Evolutionary conservation across 495 filamentous ascomycete genomes (phyloP).

Genomic region (Immersiella caudata): DNA sequence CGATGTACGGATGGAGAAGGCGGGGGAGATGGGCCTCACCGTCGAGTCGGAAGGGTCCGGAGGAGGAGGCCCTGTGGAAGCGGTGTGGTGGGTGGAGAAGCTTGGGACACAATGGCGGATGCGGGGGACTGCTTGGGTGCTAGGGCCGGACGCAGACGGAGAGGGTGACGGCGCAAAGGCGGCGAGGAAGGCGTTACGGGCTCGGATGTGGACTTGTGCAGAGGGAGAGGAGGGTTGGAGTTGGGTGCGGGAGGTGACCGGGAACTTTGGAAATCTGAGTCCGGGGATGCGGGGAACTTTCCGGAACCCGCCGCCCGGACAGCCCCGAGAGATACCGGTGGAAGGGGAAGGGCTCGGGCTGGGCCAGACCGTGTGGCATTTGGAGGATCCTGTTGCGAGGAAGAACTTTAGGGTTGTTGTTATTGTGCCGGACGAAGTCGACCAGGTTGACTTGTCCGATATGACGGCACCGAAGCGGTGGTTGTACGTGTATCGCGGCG

Average conservation of each 20-base stretch:
- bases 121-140: slow-evolving; percentile 69
- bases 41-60: slow-evolving; percentile 39
- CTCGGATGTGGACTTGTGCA: slow-evolving; percentile 41
- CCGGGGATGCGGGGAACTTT: slow-evolving; percentile 81
- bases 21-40: slow-evolving; percentile 64
- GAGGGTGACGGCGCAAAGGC: slow-evolving; percentile 47
- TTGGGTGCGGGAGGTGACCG: slow-evolving; percentile 76
- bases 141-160: slow-evolving; percentile 60
- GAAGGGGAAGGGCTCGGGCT: slow-evolving; percentile 61
- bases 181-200: slow-evolving; percentile 50
- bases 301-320: slow-evolving; percentile 74
- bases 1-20: slow-evolving; percentile 84
- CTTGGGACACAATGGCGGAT: slow-evolving; percentile 81
- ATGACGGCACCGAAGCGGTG: slow-evolving; percentile 65
- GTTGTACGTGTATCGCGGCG: slow-evolving; percentile 61
- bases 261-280: slow-evolving; percentile 83
- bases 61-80: slow-evolving; percentile 74
- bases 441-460: slow-evolving; percentile 72
- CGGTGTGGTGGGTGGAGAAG: slow-evolving; percentile 78
- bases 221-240: slow-evolving; percentile 52
- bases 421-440: slow-evolving; percentile 78
- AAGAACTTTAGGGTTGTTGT: slow-evolving; percentile 84
- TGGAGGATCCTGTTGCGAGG: slow-evolving; percentile 69
- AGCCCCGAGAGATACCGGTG: slow-evolving; percentile 47
- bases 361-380: slow-evolving; percentile 68